Conservation (phyloP, 495 filamentous ascomycete species). For the Penicillium flavigenum region DNA sequence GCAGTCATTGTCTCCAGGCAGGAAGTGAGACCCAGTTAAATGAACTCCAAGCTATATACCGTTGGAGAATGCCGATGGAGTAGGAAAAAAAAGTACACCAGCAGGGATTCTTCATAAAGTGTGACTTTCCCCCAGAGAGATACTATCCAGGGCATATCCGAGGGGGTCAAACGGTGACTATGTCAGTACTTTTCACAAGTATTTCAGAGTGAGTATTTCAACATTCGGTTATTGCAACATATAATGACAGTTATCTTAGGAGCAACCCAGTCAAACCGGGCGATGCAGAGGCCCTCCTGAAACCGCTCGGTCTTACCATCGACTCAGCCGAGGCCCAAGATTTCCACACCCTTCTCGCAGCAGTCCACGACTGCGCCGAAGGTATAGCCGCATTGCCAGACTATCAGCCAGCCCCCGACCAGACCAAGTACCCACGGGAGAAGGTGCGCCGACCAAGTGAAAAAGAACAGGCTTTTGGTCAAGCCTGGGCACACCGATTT, state of each 20-base stretch:
- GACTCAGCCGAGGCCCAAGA: conserved; percentile 28
- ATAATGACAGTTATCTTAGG: conserved; percentile 14
- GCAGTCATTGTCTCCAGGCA: not conserved
- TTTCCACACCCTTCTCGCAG: conserved; percentile 35
- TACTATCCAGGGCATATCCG: not conserved
- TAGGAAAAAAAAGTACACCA: not conserved
- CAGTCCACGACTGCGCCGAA: conserved; percentile 38
- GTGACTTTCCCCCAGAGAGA: not conserved
- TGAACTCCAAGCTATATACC: conserved; percentile 8
- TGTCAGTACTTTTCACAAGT: conserved; percentile 38
- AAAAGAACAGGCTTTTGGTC: conserved; percentile 33
- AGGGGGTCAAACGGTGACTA: conserved; percentile 6
- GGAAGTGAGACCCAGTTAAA: conserved; percentile 1
- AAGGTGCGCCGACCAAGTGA: conserved; percentile 29
- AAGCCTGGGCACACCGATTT: conserved; percentile 36
- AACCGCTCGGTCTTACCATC: conserved; percentile 31
- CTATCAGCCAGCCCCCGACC: conserved; percentile 31
- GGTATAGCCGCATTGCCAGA: conserved; percentile 30
- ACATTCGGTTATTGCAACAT: not conserved
- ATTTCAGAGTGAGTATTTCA: conserved; percentile 31
- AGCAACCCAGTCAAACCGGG: conserved; percentile 32
- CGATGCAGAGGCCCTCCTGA: conserved; percentile 29
- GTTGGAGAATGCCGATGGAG: conserved; percentile 10
- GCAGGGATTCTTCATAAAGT: conserved; percentile 7
- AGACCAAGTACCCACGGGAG: conserved; percentile 31